Conservation (phyloP, 2,329 filamentous ascomycete genomes). For the Grosmannia penicillata region DNA sequence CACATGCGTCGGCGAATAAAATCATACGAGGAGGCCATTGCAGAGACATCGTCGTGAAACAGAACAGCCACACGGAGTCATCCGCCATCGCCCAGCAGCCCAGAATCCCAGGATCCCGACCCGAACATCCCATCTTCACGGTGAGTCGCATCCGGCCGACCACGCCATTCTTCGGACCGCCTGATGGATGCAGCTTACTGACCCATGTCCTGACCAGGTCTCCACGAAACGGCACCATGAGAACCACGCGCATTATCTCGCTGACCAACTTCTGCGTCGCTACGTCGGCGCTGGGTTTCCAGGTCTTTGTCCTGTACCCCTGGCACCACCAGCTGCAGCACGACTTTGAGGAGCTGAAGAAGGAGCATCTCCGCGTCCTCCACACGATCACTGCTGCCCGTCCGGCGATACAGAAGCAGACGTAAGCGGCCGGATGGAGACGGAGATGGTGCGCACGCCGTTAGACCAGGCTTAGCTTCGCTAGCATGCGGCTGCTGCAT, state of each 20-base stretch:
- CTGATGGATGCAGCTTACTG: neutral
- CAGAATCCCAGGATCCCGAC: too few relatives aligned
- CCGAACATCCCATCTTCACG: neutral
- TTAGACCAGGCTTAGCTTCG: too few relatives aligned
- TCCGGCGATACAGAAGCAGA: too few relatives aligned
- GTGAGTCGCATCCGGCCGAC: neutral
- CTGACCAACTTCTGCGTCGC: slow-evolving; percentile 53
- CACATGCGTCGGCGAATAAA: too few relatives aligned
- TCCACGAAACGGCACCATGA: slow-evolving; percentile 7
- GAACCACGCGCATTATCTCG: slow-evolving; percentile 32
- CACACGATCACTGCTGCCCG: slow-evolving; percentile 8
- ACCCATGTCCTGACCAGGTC: neutral
- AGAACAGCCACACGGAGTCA: too few relatives aligned
- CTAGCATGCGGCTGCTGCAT: too few relatives aligned
- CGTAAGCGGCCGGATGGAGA: too few relatives aligned
- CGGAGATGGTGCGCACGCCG: too few relatives aligned
- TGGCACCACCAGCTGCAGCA: slow-evolving; percentile 54
- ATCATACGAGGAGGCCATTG: too few relatives aligned
- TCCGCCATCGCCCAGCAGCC: too few relatives aligned
- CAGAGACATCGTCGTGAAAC: too few relatives aligned
- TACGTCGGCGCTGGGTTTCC: slow-evolving; percentile 48
- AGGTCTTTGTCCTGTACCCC: slow-evolving; percentile 55
- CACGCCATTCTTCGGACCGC: neutral
- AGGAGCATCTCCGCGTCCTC: slow-evolving; percentile 36
- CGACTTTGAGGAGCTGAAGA: slow-evolving; percentile 43